Conservation (phyloP, 2,329 filamentous ascomycete genomes). For the Colletotrichum chrysophilum region DNA sequence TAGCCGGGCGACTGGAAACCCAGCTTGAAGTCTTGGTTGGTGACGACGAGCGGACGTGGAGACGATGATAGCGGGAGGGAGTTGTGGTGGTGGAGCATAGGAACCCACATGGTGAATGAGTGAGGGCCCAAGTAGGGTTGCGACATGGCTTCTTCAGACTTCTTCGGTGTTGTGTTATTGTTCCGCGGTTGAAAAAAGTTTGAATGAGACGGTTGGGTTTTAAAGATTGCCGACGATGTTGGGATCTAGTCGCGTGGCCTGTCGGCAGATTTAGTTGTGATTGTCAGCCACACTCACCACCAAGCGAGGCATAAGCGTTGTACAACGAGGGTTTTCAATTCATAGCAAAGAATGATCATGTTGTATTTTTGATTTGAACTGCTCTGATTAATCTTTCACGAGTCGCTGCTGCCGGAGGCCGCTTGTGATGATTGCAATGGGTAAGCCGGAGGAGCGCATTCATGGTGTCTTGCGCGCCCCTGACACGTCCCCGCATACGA, state of each 20-base stretch:
- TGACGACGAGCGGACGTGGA: neutral
- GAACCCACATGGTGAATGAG: neutral
- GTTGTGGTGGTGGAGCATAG: neutral
- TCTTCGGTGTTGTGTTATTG: neutral
- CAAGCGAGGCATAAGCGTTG: neutral
- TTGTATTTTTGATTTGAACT: neutral
- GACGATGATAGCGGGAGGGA: neutral
- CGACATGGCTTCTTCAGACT: fast-evolving
- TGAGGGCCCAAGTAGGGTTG: neutral
- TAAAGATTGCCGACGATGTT: neutral
- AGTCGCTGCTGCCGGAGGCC: neutral
- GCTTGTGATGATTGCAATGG: neutral
- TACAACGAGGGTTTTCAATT: neutral
- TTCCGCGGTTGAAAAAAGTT: fast-evolving
- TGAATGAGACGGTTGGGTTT: neutral
- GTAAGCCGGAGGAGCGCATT: neutral
- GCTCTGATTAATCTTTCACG: neutral
- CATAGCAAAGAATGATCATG: fast-evolving
- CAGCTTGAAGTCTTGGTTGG: neutral
- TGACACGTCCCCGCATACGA: neutral
- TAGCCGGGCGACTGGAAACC: slow-evolving; percentile 51
- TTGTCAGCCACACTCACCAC: fast-evolving
- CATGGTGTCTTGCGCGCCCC: too few relatives aligned
- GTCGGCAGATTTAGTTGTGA: fast-evolving
- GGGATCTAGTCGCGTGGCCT: neutral